These are phyloP conservation scores for Areca catechu DNA, from an alignment of 176 grass and related monocot genomes.

Conservation along the genomic window DNA sequence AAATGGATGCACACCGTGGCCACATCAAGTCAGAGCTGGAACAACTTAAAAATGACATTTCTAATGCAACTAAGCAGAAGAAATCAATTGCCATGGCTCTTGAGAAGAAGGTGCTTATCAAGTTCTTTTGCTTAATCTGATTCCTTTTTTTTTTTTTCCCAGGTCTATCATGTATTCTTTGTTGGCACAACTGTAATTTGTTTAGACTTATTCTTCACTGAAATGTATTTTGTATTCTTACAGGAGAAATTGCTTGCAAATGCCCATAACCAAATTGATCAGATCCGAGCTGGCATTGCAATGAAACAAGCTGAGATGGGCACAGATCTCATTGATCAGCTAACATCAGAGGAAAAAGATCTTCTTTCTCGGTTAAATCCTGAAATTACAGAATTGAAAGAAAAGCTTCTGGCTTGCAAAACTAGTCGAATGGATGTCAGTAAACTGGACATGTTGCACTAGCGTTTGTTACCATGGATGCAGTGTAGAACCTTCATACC, in stretches of 20 bases:
- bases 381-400: constrained; percentile 91
- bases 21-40: constrained; percentile 71
- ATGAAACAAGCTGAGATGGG: constrained; percentile 99
- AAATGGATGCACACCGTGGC: constrained; percentile 87
- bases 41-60: constrained; percentile 68
- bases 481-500: too few species aligned
- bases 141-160: constrained; percentile 9
- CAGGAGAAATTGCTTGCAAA: constrained; percentile 96
- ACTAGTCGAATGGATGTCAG: constrained; percentile 77
- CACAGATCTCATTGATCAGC: constrained; percentile 95
- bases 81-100: constrained; percentile 61
- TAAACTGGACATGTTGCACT: constrained; percentile 20
- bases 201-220: background rate
- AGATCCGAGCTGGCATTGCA: constrained; percentile 81
- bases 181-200: background rate
- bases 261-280: constrained; percentile 86
- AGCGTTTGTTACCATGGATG: constrained; percentile 1
- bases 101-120: constrained; percentile 71
- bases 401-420: constrained; percentile 76
- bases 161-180: constrained; percentile 3
- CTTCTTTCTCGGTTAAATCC: constrained; percentile 90
- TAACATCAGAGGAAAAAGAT: constrained; percentile 75
- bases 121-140: background rate
- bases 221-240: constrained; percentile 2
- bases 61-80: constrained; percentile 59